Evolutionary conservation across 2,329 filamentous ascomycete genomes (phyloP).

Genomic region (Ambrosiella xylebori): DNA sequence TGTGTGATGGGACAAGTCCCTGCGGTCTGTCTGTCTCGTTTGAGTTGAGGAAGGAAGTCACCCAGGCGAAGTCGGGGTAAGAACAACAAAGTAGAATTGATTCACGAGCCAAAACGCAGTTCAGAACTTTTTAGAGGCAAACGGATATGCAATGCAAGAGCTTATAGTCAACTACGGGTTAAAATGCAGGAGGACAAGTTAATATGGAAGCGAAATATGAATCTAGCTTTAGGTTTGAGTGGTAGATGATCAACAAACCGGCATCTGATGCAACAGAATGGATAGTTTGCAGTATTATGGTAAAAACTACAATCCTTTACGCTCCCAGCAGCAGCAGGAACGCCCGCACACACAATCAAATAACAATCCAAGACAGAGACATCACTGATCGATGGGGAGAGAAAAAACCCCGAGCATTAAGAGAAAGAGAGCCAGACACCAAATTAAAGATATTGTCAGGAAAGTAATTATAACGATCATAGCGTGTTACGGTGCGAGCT

Average conservation of each 20-base stretch:
- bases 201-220: neutral
- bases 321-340: neutral
- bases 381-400: neutral
- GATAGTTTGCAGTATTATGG: neutral
- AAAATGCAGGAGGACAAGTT: neutral
- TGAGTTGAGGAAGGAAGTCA: constrained; percentile 1
- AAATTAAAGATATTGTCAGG: no score
- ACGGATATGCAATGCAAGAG: constrained; percentile 3
- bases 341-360: neutral
- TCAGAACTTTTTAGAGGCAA: neutral
- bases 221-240: no score
- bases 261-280: neutral
- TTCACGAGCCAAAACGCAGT: neutral
- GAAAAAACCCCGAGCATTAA: neutral
- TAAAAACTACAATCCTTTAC: neutral
- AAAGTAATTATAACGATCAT: no score
- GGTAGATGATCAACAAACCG: no score
- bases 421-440: no score
- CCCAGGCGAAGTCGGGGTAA: neutral
- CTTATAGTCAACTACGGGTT: neutral
- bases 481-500: no score
- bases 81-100: neutral
- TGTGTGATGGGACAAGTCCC: neutral
- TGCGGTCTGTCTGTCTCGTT: neutral
- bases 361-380: neutral